Base-by-base conservation (phyloP, 2,329 filamentous ascomycete genomes). In the Hypoxylon sp. region DNA sequence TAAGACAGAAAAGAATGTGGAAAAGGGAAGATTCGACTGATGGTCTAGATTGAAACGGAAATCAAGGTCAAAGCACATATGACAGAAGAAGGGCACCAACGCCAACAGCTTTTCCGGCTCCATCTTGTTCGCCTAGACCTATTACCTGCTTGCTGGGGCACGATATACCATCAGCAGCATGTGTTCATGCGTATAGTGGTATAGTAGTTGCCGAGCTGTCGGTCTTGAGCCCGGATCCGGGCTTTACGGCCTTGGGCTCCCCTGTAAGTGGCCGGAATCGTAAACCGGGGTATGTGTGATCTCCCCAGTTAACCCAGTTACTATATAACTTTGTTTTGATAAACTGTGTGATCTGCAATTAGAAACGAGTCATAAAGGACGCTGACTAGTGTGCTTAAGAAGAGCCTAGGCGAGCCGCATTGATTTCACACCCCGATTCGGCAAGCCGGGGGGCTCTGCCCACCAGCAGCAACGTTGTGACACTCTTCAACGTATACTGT, bases 331-430 rank as follows among this genome's bases (percentile, higher is more conserved):
- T n/a, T 20, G 52, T 56, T 58, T 64, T 58, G 51, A 54, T 61
- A 48, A 53, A 60, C 54, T 72, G 74, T 76, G 55, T 76, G 74
- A 76, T 76, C 74, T 72, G 59, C 74, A 60, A 69, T 55, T 61
- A 59, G 70, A 76, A 75, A 75, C 74, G 65, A 63, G 44, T 6
- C 48, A 61, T 53, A 66, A 46, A 62, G 61, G 50, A 55, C n/a
- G 30, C 42, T 57, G 57, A 52, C 50, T 45, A 54, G 64, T 30
- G 56, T 60, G 66, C 46, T 57, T 20, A 49, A 33, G 62, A 64
- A 49, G 24, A 51, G n/a, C 53, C 42, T 60, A 61, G 58, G 40
- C 20, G 49, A 70, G 64, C 61, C 64, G 70, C 71, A 72, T 70
- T 69, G 32, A 69, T 59, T 52, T 61, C 44, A 22, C 40, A 22